Evolutionary conservation across 2,329 filamentous ascomycete genomes (phyloP), one percentile per base, ranked within the genome.

Genomic region (Sordariomycetes sp.): DNA sequence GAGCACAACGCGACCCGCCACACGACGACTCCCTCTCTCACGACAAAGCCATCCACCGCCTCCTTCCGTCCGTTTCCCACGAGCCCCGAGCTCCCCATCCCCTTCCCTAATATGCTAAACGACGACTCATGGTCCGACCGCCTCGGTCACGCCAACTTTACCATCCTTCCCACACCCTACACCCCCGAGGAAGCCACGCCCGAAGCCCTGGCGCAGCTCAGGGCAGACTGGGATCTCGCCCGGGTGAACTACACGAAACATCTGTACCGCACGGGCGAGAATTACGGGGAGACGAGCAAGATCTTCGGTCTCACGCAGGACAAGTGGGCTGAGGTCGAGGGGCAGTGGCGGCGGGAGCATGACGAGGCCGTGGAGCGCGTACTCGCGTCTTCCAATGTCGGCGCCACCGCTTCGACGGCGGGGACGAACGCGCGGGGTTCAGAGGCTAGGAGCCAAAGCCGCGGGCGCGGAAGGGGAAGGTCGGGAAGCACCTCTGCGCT

Each of bases 101-200:
- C 80, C 4, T 80, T 87, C 17, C 81, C 84, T 3, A 78, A 81
- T 4, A 82, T 90, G 61, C 73, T 85, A 35, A 81, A 84, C 6
- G 77, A 84, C 54, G 90, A 95, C 67, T 83, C 86, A 62, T 96
- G 92, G 92, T 86, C 89, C 1, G 82, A 86, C 65, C 84, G 83
- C 58, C 81, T 97, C 15, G 92, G 92, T 32, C 91, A 97, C 67
- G 91, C 91, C 62, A 96, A 97, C 73, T 96, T 95, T 68, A 91
- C 82, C 64, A 95, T 97, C 63, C 74, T 81, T 24, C 91, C 91
- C 0, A 81, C 85, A 67, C 92, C 91, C 0, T 96, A 96, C 65
- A 70, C 81, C 10, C 86, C 89, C 0, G 78, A 83, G 17, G 66
- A 67, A 2, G 81, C 81, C 61, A 82, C 86, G 62, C 66, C 84